phyloP scores from a whole-genome alignment of 352 stramenopile species.

The Pythium myriotylum region DNA sequence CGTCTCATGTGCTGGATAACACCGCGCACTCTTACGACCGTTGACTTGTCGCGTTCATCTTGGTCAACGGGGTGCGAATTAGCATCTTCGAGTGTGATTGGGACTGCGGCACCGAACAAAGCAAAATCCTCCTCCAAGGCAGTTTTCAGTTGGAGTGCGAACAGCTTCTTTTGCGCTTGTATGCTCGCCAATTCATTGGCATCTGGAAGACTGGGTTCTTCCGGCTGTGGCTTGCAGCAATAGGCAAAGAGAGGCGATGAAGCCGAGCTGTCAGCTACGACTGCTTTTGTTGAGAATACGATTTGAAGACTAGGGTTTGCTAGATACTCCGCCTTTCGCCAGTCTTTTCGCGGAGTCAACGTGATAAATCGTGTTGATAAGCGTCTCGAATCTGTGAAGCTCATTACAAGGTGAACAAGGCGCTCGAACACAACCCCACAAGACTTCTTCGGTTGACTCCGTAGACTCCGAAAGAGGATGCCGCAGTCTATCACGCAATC shows the following conservation, averaged over 20 bases:
- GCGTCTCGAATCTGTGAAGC: neutral
- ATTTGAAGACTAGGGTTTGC: conserved; percentile 28
- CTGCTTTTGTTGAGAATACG: conserved; percentile 1
- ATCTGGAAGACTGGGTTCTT: neutral
- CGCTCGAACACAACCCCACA: conserved; percentile 41
- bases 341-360: conserved; percentile 62
- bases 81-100: neutral
- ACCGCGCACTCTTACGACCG: conserved; percentile 9
- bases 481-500: conserved; percentile 52
- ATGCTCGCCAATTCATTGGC: neutral
- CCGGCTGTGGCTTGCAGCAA: neutral
- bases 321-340: conserved; percentile 64
- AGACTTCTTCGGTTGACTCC: conserved; percentile 43
- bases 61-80: neutral
- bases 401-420: conserved; percentile 26
- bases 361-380: conserved; percentile 33
- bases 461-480: conserved; percentile 54
- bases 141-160: conserved; percentile 21
- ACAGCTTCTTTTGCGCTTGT: conserved; percentile 15
- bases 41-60: neutral
- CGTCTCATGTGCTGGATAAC: conserved; percentile 27
- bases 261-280: neutral
- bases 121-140: conserved; percentile 20
- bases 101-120: neutral
- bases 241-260: conserved; percentile 17